These are phyloP conservation scores for Urtica urens DNA, from an alignment of 306 rosid genomes.

Conservation along the genomic window DNA sequence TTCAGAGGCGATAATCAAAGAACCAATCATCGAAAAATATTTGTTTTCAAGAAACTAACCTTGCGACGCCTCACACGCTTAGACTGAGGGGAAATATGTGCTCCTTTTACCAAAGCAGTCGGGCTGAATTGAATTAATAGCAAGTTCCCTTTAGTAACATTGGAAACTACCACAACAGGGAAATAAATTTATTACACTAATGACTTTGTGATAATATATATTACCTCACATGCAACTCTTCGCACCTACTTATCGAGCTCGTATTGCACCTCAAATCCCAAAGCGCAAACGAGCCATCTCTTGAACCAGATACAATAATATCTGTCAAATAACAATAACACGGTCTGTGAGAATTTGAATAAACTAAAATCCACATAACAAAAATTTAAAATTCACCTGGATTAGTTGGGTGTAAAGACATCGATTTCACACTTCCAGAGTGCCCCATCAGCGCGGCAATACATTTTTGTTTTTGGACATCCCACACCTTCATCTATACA, in stretches of 20 bases:
- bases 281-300: constrained; percentile 87
- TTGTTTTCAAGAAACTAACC: constrained; percentile 39
- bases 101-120: constrained; percentile 50
- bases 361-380: not conserved
- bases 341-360: too few relatives aligned
- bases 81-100: constrained; percentile 50
- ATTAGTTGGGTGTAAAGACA: constrained; percentile 75
- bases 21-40: not conserved
- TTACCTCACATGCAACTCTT: constrained; percentile 39
- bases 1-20: constrained; percentile 9
- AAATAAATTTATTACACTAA: too few relatives aligned
- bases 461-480: constrained; percentile 62
- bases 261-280: constrained; percentile 85
- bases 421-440: constrained; percentile 84
- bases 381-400: constrained; percentile 26
- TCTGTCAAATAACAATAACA: constrained; percentile 33
- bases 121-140: constrained; percentile 60
- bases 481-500: constrained; percentile 83
- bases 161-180: too few relatives aligned
- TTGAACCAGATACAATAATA: constrained; percentile 77
- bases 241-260: constrained; percentile 20
- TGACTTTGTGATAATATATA: not conserved
- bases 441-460: constrained; percentile 59
- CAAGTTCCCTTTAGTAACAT: too few relatives aligned
- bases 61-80: constrained; percentile 51